phyloP scores from a whole-genome alignment of 2,329 filamentous ascomycete genomes.

The Cryphonectria nitschkei region DNA sequence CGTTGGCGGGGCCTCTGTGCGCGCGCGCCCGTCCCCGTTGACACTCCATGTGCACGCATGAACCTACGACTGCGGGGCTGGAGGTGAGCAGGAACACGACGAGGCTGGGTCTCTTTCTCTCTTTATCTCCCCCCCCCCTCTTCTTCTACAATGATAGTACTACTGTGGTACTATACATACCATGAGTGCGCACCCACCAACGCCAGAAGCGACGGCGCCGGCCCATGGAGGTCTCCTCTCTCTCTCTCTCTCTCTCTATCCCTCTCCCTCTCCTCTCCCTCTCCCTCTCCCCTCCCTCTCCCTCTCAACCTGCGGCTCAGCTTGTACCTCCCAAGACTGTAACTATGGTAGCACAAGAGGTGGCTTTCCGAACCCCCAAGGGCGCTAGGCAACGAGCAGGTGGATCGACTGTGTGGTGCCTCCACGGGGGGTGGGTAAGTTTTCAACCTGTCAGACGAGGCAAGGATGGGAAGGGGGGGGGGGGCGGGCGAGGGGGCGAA shows the following conservation, averaged over 20 bases:
- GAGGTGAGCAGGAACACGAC: neutral
- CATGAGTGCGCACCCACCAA: neutral
- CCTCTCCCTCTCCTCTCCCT: too few species aligned
- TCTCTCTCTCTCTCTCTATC: too few species aligned
- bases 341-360: neutral
- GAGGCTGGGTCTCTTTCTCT: neutral
- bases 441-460: neutral
- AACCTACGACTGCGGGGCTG: neutral
- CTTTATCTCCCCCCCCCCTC: too few species aligned
- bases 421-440: neutral
- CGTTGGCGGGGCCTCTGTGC: neutral
- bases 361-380: neutral
- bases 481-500: neutral
- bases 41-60: neutral
- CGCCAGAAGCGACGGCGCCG: neutral
- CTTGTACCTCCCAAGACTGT: neutral
- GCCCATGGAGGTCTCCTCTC: too few species aligned
- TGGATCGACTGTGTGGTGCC: neutral
- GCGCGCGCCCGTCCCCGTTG: too few species aligned
- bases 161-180: too few species aligned
- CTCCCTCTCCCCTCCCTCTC: too few species aligned
- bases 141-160: too few species aligned
- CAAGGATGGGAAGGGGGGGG: neutral
- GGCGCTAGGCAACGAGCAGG: slow-evolving; percentile 1
- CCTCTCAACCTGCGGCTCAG: neutral